Base-by-base conservation (phyloP, 2,329 filamentous ascomycete genomes). In the Xylariomycetidae sp. region DNA sequence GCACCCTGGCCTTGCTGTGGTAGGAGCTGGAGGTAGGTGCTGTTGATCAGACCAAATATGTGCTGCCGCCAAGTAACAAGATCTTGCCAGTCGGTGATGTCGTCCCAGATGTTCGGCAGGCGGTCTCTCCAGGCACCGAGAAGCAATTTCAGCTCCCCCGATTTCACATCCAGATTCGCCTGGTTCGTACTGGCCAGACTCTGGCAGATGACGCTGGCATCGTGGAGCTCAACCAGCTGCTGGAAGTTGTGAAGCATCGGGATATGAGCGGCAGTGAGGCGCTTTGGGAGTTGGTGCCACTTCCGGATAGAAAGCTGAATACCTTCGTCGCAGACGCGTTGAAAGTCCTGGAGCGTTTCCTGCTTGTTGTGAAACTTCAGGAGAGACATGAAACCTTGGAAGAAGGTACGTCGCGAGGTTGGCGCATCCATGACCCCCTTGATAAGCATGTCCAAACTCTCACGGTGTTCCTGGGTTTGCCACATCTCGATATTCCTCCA, bases 11-110 rank as follows among this genome's bases (percentile, higher is more conserved):
- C 80, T 51, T 85, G 82, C 13, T 76, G 80, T 2, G 88, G 89
- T 24, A 96, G 67, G 28, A 98, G 73, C 34, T 79, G 76, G 9
- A 99, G 74, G 54, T 98, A 99, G 0, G 88, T 95, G 30, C 77
- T 79, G 57, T 99, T 98, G 64, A 99, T 96, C 16, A 98, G 74
- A 37, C 88, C 84, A 67, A 99, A 99, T 40, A 99, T 95, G 60
- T 99, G 92, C 57, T 98, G 93, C 47, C 92, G 80, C 92, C 92
- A 99, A 2, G 92, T 98, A n/a, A 99, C 92, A 25, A 99, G 69
- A 56, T 98, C 93, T 59, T 98, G 92, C 92, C 92, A 99, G 24
- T 92, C 87, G 44, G 93, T 95, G 59, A 99, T 98, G 58, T 99
- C 92, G 57, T 99, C 92, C 92, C 92, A 99, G 4, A 95, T 84